A percentile compares a stretch with the other conserved stretches of the same genome.
Conservation (phyloP, 1,139 yeast genomes). For the Suhomyces taliae region DNA sequence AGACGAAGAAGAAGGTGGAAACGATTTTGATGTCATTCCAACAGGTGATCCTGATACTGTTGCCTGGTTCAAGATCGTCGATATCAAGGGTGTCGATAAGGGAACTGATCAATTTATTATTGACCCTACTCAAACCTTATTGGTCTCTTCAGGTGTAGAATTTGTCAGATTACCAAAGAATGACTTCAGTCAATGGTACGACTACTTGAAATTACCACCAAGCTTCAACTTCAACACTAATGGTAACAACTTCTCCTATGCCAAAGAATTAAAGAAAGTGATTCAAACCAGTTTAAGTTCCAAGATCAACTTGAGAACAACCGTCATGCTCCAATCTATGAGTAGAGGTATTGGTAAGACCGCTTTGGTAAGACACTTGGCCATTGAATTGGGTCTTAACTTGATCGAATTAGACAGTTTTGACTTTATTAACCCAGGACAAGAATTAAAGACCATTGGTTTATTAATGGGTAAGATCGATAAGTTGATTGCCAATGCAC, state of each 20-base stretch:
- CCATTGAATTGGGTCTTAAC: constrained; percentile 65
- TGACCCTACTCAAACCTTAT: constrained; percentile 63
- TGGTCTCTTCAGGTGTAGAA: constrained; percentile 66
- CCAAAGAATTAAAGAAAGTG: constrained; percentile 52
- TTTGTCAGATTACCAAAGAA: constrained; percentile 39
- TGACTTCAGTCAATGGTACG: constrained; percentile 45
- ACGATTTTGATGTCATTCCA: constrained; percentile 46
- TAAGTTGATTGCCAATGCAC: constrained; percentile 32
- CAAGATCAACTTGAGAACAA: constrained; percentile 51
- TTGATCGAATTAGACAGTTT: constrained; percentile 70
- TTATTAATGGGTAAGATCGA: constrained; percentile 75
- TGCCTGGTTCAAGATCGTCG: constrained; percentile 77
- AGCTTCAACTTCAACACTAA: constrained; percentile 32
- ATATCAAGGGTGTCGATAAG: constrained; percentile 33
- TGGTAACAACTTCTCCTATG: constrained; percentile 45
- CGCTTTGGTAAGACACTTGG: constrained; percentile 55
- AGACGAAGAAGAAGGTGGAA: constrained; percentile 28
- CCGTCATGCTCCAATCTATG: constrained; percentile 66
- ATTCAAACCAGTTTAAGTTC: constrained; percentile 43
- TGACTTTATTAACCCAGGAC: constrained; percentile 61
- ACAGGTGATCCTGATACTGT: constrained; percentile 68
- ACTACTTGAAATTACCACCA: constrained; percentile 39
- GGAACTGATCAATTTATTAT: constrained; percentile 53
- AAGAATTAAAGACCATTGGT: constrained; percentile 81
- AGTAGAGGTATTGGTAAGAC: constrained; percentile 81